Percentiles rank a stretch among this genome's conserved stretches.
Evolutionary conservation across 2,329 filamentous ascomycete genomes (phyloP).

Genomic region (Paecilomyces niveus): DNA sequence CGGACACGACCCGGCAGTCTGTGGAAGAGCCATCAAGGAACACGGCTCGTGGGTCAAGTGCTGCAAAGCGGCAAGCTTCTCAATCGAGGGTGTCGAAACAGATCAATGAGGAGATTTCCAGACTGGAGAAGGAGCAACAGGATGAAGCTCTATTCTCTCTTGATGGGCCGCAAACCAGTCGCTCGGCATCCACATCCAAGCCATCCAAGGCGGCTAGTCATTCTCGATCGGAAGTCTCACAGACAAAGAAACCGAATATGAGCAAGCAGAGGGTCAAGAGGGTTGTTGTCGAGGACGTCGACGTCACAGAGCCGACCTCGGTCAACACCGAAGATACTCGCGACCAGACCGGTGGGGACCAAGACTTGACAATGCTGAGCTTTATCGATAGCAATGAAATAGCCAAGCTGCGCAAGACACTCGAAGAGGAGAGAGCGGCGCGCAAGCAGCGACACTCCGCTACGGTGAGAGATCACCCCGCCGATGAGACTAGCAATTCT

Average conservation of each 20-base stretch:
- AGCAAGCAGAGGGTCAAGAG: constrained; percentile 34
- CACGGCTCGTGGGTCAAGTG: constrained; percentile 18
- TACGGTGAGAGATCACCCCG: constrained; percentile 21
- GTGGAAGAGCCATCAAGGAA: constrained; percentile 23
- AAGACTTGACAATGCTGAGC: constrained; percentile 49
- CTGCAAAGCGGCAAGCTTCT: constrained; percentile 20
- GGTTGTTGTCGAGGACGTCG: constrained; percentile 27
- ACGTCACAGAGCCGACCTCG: constrained; percentile 24
- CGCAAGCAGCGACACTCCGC: constrained; percentile 32
- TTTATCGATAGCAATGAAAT: constrained; percentile 47
- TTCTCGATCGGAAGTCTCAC: constrained; percentile 11
- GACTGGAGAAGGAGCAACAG: constrained; percentile 29
- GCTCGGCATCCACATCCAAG: constrained; percentile 13
- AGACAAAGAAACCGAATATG: constrained; percentile 25
- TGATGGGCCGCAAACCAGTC: constrained; percentile 19
- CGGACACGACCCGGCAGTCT: constrained; percentile 19
- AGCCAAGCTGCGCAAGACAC: constrained; percentile 45
- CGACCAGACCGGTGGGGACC: constrained; percentile 16
- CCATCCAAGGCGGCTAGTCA: constrained; percentile 12
- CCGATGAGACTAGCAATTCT: constrained; percentile 33
- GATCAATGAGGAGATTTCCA: constrained; percentile 29
- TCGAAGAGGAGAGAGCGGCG: constrained; percentile 49
- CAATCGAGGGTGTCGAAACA: constrained; percentile 24
- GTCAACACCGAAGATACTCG: constrained; percentile 19
- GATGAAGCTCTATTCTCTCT: constrained; percentile 33